A percentile compares a stretch with the other conserved stretches of the same genome.
These are phyloP conservation scores for Sugiyamaella valdiviana DNA, from an alignment of 805 yeast species.

Conservation along the genomic window DNA sequence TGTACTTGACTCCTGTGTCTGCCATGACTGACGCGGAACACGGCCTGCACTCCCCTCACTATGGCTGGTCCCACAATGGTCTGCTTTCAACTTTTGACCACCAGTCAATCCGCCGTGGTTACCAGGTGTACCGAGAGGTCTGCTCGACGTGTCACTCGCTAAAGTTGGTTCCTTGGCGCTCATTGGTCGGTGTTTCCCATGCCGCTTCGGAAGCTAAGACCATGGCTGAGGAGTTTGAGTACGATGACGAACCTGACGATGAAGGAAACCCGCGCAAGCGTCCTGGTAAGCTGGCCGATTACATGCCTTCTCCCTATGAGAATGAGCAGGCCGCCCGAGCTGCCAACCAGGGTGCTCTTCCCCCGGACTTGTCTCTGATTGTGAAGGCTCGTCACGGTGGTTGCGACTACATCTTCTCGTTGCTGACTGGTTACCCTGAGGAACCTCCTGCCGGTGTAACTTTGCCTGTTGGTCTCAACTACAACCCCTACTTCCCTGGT, in stretches of 20 bases:
- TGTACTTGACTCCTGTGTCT: constrained; percentile 78
- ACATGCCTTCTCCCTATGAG: constrained; percentile 90
- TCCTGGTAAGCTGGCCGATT: constrained; percentile 95
- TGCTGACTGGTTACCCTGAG: constrained; percentile 97
- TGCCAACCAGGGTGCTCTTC: constrained; percentile 98
- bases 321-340: constrained; percentile 99
- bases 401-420: constrained; percentile 86
- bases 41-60: constrained; percentile 93
- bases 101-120: constrained; percentile 96
- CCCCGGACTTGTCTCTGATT: constrained; percentile 94
- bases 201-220: constrained; percentile 82
- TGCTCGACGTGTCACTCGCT: constrained; percentile 99
- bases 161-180: constrained; percentile 97
- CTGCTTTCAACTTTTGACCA: constrained; percentile 83
- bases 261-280: constrained; percentile 98
- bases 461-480: constrained; percentile 90
- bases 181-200: constrained; percentile 94
- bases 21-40: constrained; percentile 99
- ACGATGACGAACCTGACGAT: constrained; percentile 93
- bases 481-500: constrained; percentile 99
- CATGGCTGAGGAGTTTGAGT: constrained; percentile 93
- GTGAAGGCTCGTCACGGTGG: constrained; percentile 99
- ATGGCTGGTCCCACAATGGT: constrained; percentile 91
- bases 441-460: constrained; percentile 97
- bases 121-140: constrained; percentile 97